These are phyloP conservation scores for Salix brachista DNA, from an alignment of 345 rosid genomes.

Conservation along the genomic window DNA sequence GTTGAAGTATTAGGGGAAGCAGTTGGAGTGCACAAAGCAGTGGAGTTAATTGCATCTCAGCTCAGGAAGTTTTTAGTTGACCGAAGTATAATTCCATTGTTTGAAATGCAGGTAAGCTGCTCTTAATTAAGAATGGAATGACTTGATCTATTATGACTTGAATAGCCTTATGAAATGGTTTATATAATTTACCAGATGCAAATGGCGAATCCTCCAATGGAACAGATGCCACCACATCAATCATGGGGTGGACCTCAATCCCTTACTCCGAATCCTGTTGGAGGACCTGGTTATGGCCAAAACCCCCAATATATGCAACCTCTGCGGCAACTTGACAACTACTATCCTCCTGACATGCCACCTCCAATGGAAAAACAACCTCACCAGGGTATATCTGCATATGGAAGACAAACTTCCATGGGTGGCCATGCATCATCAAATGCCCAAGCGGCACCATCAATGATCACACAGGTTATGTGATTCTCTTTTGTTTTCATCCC, in stretches of 20 bases:
- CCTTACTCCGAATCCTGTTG: conserved; percentile 58
- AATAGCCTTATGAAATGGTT: background rate
- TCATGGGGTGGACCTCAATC: conserved; percentile 94
- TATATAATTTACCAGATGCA: conserved; percentile 59
- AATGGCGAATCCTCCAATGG: conserved; percentile 69
- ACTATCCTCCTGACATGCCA: conserved; percentile 81
- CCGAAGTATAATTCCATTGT: conserved; percentile 81
- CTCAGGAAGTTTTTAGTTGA: conserved; percentile 96
- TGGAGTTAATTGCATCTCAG: conserved; percentile 93
- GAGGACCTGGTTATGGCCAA: conserved; percentile 67
- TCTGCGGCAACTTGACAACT: conserved; percentile 70
- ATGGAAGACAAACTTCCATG: conserved; percentile 88
- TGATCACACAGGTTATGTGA: conserved; percentile 75
- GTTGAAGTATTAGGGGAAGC: conserved; percentile 91
- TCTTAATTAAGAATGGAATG: background rate
- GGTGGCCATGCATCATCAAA: conserved; percentile 62
- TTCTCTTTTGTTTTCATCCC: background rate
- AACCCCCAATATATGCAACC: conserved; percentile 84
- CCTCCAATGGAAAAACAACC: conserved; percentile 89
- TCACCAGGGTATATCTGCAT: conserved; percentile 93
- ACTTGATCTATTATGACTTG: background rate
- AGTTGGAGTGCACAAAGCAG: conserved; percentile 75
- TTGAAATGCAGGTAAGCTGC: conserved; percentile 75
- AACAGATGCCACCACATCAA: conserved; percentile 87
- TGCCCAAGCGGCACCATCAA: conserved; percentile 70